Percentiles rank a stretch among this genome's conserved stretches.
Evolutionary conservation across 495 filamentous ascomycete genomes (phyloP).

Genomic region (Penicillium angulare): DNA sequence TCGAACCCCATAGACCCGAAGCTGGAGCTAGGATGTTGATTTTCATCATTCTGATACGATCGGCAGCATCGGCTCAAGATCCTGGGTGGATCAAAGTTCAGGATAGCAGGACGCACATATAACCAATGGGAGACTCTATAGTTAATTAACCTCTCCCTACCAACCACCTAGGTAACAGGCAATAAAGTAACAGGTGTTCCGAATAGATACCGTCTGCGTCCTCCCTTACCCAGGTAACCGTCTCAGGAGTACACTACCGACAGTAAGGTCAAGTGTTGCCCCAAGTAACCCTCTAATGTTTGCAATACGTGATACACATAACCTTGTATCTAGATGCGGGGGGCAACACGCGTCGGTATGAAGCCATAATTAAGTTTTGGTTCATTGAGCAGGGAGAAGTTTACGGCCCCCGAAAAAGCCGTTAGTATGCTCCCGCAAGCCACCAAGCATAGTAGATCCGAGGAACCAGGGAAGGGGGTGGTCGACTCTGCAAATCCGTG

Average conservation of each 20-base stretch:
- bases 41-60: conserved; percentile 12
- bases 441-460: not conserved
- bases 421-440: not conserved
- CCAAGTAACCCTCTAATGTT: conserved; percentile 21
- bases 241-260: conserved; percentile 11
- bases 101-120: conserved; percentile 7
- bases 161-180: not conserved
- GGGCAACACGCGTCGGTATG: not conserved
- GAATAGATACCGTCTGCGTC: not conserved
- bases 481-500: not conserved
- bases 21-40: conserved; percentile 7
- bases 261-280: conserved; percentile 12
- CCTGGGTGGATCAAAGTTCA: conserved; percentile 13
- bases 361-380: not conserved
- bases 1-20: not conserved
- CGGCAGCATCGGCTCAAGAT: conserved; percentile 9
- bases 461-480: not conserved
- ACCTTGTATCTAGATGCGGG: conserved; percentile 17
- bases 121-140: conserved; percentile 12
- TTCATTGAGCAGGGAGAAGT: not conserved
- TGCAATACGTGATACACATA: conserved; percentile 23
- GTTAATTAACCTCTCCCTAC: not conserved
- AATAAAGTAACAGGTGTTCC: not conserved
- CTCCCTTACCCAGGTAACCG: conserved; percentile 1
- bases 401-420: not conserved